Percentiles rank a stretch among this genome's conserved stretches.
Evolutionary conservation across 176 grass and related monocot genomes (phyloP).

Genomic region (sorghum (Sorghum bicolor)): DNA sequence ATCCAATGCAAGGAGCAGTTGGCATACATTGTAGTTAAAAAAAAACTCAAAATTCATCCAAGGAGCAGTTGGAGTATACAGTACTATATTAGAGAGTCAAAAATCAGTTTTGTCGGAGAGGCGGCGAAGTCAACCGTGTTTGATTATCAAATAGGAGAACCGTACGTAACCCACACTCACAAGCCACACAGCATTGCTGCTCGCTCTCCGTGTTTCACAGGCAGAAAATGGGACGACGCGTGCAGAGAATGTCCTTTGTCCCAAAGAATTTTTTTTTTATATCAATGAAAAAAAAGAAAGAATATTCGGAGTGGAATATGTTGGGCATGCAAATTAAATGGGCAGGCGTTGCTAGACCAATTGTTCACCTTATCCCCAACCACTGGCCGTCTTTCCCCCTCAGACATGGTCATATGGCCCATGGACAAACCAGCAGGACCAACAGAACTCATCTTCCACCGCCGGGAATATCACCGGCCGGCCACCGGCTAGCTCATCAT

Average conservation of each 20-base stretch:
- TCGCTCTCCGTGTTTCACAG: neutral
- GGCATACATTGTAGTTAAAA: too few species aligned
- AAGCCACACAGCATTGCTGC: neutral
- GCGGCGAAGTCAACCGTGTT: neutral
- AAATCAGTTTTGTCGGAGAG: neutral
- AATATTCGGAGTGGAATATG: neutral
- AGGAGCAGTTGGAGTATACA: too few species aligned
- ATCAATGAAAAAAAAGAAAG: neutral
- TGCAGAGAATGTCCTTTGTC: neutral
- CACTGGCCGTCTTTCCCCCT: too few species aligned
- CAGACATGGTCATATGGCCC: too few species aligned
- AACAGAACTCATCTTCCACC: neutral
- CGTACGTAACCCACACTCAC: slow-evolving; percentile 10
- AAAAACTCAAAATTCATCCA: too few species aligned
- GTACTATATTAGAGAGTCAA: neutral
- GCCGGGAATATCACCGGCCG: neutral
- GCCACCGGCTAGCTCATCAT: neutral
- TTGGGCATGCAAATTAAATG: neutral
- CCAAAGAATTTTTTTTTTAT: neutral
- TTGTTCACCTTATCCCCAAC: too few species aligned
- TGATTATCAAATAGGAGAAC: neutral
- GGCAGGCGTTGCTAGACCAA: neutral
- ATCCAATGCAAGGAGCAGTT: too few species aligned
- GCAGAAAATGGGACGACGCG: neutral
- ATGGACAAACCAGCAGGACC: too few species aligned